Base-by-base conservation (phyloP, 1,284 basidiomycete genomes). In the Cryptococcus sp. region DNA sequence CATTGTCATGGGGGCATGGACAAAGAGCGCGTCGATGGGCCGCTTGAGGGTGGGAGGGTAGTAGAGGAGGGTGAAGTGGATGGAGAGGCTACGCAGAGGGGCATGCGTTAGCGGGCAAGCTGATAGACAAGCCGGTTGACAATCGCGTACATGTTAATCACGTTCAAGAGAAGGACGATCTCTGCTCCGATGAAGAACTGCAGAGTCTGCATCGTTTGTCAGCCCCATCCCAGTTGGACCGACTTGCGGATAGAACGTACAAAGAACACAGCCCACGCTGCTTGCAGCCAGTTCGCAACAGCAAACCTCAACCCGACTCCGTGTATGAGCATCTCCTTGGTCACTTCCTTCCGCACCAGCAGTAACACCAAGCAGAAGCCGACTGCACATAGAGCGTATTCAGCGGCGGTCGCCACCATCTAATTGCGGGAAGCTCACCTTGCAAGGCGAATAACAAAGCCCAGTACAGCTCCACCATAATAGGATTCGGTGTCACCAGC, bases 291-390 rank as follows among this genome's bases (percentile, higher is more conserved):
- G 69, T 95, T 93, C 4, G 88, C 83, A 24, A 89, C 70, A 0
- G 92, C 87, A 44, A 94, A 82, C 1, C 87, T 81, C 3, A 88
- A 71, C 0, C 91, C 91, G 11, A 91, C 87, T 6, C 85, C 89
- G 65, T 88, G 84, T 0, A 87, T 82, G 5, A 91, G 74, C 0
- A 87, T 82, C 52, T 78, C 80, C 80, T 92, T 94, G 12, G 91
- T 93, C 68, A 89, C 88, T 0, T 83, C 79, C 56, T 85, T 88
- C n/a, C 82, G 79, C 0, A 85, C 84, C 1, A 87, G 63, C 0
- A 89, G 82, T 6, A 94, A 80, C 15, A 91, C 78, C 3, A 90
- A 64, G 58, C 90, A 93, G 68, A 92, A 90, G 0, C 88, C 90
- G 50, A 93, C 81, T 72, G 88, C 84, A 0, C 33, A 11, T 11